Percentiles rank a stretch among this genome's conserved stretches.
phyloP scores from a whole-genome alignment of 225 moss, liverwort and hornwort species.

The Sphagnum tenellum region DNA sequence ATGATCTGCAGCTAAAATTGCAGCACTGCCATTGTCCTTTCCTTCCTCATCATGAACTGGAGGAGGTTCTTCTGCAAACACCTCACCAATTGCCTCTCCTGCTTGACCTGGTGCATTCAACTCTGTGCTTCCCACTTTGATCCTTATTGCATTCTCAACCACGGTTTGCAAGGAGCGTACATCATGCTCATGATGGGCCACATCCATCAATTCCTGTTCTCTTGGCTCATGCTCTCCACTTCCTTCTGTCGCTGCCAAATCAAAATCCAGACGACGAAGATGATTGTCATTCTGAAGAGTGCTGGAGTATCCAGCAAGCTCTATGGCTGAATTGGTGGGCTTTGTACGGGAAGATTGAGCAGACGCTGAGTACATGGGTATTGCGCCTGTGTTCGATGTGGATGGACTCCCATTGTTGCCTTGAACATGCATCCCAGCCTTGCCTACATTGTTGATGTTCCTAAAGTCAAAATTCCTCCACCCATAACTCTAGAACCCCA shows the following conservation, averaged over 20 bases:
- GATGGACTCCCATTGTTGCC: constrained; percentile 24
- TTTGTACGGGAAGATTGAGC: constrained; percentile 45
- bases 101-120: too few species aligned
- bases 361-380: constrained; percentile 13
- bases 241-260: constrained; percentile 23
- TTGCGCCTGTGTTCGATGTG: constrained; percentile 8
- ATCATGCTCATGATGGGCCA: constrained; percentile 7
- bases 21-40: constrained; percentile 12
- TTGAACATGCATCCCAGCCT: constrained; percentile 13
- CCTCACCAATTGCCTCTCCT: too few species aligned
- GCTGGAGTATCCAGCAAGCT: constrained; percentile 6
- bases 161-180: too few species aligned
- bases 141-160: too few species aligned
- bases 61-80: constrained; percentile 5
- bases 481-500: too few species aligned
- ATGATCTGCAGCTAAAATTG: constrained; percentile 7
- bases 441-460: constrained; percentile 16
- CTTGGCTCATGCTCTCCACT: constrained; percentile 29
- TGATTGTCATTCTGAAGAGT: constrained; percentile 24
- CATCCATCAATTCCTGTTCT: constrained; percentile 11
- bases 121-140: too few species aligned
- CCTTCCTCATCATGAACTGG: constrained; percentile 10
- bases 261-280: constrained; percentile 38
- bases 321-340: constrained; percentile 17
- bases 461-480: too few species aligned